Evolutionary conservation across 257 asterid species (phyloP).

Genomic region (Coffea eugenioides): DNA sequence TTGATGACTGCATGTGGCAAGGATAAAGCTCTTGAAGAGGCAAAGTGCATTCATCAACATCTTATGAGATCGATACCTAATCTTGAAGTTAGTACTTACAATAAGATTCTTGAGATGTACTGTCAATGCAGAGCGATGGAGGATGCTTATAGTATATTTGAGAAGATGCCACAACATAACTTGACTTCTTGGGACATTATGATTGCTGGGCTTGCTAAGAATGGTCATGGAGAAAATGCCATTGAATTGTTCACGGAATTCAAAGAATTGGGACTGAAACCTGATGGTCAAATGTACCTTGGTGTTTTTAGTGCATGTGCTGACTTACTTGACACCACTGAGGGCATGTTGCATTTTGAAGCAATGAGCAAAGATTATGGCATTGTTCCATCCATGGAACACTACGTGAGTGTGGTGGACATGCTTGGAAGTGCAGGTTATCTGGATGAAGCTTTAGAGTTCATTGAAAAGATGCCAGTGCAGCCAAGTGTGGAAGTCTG

Average conservation of each 20-base stretch:
- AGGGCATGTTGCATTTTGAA: constrained; percentile 76
- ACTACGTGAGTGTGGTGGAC: constrained; percentile 61
- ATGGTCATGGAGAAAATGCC: constrained; percentile 63
- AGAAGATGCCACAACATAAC: constrained; percentile 55
- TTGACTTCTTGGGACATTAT: constrained; percentile 85
- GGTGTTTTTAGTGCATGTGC: constrained; percentile 71
- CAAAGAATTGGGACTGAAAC: constrained; percentile 58
- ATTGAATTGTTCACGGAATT: constrained; percentile 64
- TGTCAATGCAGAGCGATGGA: constrained; percentile 60
- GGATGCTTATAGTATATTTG: constrained; percentile 62
- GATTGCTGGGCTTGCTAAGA: constrained; percentile 69
- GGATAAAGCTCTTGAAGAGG: constrained; percentile 55
- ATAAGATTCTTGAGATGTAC: constrained; percentile 74
- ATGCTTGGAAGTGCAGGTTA: constrained; percentile 76
- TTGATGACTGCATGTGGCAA: constrained; percentile 66
- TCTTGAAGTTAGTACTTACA: constrained; percentile 49
- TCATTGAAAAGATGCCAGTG: constrained; percentile 62
- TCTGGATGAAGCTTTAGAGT: constrained; percentile 77
- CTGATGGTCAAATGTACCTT: constrained; percentile 65
- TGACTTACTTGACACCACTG: constrained; percentile 47
- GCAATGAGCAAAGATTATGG: constrained; percentile 66
- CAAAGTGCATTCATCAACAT: constrained; percentile 57
- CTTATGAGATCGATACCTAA: constrained; percentile 43
- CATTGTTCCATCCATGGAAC: constrained; percentile 62
- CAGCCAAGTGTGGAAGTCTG: constrained; percentile 59